Evolutionary conservation across 352 stramenopile genomes (phyloP).

Genomic region (Phytophthora sp.): DNA sequence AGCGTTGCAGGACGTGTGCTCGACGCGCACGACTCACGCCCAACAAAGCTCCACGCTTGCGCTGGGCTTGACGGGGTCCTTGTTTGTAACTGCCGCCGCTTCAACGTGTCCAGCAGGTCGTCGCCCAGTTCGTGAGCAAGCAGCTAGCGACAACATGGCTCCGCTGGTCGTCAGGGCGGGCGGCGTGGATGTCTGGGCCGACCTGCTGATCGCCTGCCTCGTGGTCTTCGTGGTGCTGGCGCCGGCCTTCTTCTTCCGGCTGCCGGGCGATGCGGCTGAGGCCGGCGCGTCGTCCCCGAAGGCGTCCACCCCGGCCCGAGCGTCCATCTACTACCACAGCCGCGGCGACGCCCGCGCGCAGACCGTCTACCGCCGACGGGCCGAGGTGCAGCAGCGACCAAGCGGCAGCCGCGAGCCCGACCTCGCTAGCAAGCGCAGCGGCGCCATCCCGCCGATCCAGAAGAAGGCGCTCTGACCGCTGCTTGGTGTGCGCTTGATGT

Average conservation of each 20-base stretch:
- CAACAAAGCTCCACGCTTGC: no score
- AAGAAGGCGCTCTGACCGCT: constrained; percentile 7
- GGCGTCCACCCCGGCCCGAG: neutral
- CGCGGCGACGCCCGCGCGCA: neutral
- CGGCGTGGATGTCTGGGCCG: constrained; percentile 49
- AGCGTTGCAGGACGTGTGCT: no score
- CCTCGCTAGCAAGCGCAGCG: neutral
- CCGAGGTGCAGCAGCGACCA: constrained; percentile 8
- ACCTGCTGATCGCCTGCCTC: constrained; percentile 62
- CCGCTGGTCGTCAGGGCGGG: neutral
- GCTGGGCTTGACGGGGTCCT: no score
- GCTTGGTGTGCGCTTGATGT: neutral
- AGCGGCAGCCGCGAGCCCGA: neutral
- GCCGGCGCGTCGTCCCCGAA: neutral
- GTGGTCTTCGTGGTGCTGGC: constrained; percentile 74
- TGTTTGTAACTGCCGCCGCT: no score
- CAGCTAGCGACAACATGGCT: no score
- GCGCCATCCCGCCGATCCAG: neutral
- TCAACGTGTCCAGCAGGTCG: no score
- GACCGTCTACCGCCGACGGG: constrained; percentile 3
- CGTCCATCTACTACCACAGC: constrained; percentile 3
- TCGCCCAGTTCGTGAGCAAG: no score
- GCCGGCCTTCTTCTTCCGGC: constrained; percentile 64
- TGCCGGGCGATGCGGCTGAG: neutral
- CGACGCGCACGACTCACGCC: no score